Conservation (phyloP, 164 flowering plant genomes). For the Chimonanthus salicifolius region DNA sequence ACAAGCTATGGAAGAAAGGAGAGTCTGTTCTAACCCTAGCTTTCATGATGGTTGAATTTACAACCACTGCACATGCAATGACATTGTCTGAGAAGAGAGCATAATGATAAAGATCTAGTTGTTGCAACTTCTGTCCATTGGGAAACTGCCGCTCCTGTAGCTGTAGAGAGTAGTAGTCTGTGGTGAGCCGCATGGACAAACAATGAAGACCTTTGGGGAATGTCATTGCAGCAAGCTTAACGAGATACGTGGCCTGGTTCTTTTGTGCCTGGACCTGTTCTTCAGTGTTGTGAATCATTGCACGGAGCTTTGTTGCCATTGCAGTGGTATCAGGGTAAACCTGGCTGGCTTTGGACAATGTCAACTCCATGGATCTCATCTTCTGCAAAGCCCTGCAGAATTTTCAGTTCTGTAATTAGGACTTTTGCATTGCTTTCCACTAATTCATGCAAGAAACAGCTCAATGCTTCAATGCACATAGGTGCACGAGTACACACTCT, state of each 20-base stretch:
- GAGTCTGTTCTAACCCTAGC: conserved; percentile 45
- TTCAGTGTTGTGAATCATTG: conserved; percentile 74
- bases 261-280: conserved; percentile 67
- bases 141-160: conserved; percentile 51
- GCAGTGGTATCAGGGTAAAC: conserved; percentile 61
- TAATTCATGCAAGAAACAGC: background rate
- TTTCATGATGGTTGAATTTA: conserved; percentile 66
- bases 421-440: background rate
- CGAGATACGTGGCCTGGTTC: conserved; percentile 53
- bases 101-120: conserved; percentile 61
- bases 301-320: conserved; percentile 70
- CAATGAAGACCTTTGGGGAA: conserved; percentile 93
- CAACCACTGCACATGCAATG: conserved; percentile 85
- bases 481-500: too few species aligned
- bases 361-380: conserved; percentile 67
- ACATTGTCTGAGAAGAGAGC: conserved; percentile 91
- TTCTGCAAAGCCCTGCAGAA: conserved; percentile 66
- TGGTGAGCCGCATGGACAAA: conserved; percentile 81
- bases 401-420: background rate
- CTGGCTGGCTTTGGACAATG: conserved; percentile 61
- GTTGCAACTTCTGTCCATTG: conserved; percentile 39
- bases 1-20: background rate
- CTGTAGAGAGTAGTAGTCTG: conserved; percentile 64
- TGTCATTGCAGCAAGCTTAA: conserved; percentile 77
- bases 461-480: background rate